Base-by-base conservation (phyloP, 805 yeast genomes). In the Wickerhamomyces subpelliculosus region DNA sequence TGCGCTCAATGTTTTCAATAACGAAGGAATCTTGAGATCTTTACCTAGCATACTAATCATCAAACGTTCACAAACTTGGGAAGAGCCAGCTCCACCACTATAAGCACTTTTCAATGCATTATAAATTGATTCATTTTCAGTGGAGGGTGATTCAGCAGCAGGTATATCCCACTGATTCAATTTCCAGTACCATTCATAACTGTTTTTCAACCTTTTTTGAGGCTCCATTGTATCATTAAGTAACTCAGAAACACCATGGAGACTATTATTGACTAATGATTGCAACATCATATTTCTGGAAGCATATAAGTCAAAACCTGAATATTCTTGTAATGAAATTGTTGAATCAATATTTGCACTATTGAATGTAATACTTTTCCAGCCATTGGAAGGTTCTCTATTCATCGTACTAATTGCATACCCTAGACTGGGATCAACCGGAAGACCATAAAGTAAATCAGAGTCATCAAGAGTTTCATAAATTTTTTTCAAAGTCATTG, bases 141-240 rank as follows among this genome's bases (percentile, higher is more conserved):
- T 56, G 0, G 38, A 36, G 0, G 70, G 53, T 0, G 41, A 45
- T 3, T 51, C 54, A 1, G 79, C 67, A 0, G 54, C 43, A 0
- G 94, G 85, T 2, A 84, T 43, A 38, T 81, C 82, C 97, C 97
- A 89, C 35, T 75, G 73, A 31, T 71, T 73, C 29, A 89, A 58
- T 51, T 83, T 83, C 87, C 96, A 81, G 1, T 79, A 73, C 75
- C 87, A 79, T 41, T 73, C 77, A 52, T 70, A 83, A 1, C 58
- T 41, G 19, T 56, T 55, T 18, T 51, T 54, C 2, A 44, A 36
- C 10, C 48, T 47, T 7, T 39, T 35, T 1, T 26, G 5, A 0
- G 41, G 27, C 7, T 40, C 40, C 11, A 45, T 24, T n/a, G 44
- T 47, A 9, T 60, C 57, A 27, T 61, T 57, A 8, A 70, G 56